Evolutionary conservation across 345 rosid species (phyloP).

Genomic region (Hibiscus trionum): DNA sequence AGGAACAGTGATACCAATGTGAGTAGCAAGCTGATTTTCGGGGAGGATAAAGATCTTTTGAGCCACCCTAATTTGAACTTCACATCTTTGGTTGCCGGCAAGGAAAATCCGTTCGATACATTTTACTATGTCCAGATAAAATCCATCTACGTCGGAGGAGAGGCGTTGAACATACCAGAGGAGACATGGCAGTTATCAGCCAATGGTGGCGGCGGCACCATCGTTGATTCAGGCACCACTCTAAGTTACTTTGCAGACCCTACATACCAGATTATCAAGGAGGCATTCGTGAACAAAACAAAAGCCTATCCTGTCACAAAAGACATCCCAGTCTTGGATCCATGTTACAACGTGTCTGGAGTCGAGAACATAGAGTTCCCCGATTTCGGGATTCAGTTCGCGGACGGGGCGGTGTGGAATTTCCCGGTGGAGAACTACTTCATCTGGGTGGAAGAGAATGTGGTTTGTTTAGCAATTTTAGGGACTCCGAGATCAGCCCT

Average conservation of each 20-base stretch:
- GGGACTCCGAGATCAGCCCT: conserved; percentile 72
- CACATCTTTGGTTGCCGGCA: conserved; percentile 55
- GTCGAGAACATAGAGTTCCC: conserved; percentile 52
- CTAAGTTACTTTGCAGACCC: conserved; percentile 68
- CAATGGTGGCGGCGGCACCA: conserved; percentile 70
- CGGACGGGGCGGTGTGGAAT: conserved; percentile 79
- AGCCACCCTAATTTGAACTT: conserved; percentile 53
- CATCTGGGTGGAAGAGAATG: conserved; percentile 46
- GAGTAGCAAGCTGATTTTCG: conserved; percentile 81
- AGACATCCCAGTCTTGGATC: conserved; percentile 56
- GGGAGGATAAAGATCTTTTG: conserved; percentile 56
- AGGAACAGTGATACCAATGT: conserved; percentile 55
- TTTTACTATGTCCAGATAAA: conserved; percentile 72
- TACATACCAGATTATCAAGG: conserved; percentile 46
- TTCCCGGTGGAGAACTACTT: conserved; percentile 85
- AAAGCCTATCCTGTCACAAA: conserved; percentile 46
- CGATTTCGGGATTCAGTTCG: conserved; percentile 54
- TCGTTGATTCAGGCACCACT: conserved; percentile 79
- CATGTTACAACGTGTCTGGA: conserved; percentile 86
- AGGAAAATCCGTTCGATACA: conserved; percentile 52
- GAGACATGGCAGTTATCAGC: conserved; percentile 60
- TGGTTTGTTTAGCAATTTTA: conserved; percentile 75
- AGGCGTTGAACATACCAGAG: conserved; percentile 53
- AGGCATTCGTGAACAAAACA: conserved; percentile 52
- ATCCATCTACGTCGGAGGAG: conserved; percentile 59